These are phyloP conservation scores for Sporothrix euskadiensis DNA, from an alignment of 2,329 filamentous ascomycete genomes.

Conservation along the genomic window DNA sequence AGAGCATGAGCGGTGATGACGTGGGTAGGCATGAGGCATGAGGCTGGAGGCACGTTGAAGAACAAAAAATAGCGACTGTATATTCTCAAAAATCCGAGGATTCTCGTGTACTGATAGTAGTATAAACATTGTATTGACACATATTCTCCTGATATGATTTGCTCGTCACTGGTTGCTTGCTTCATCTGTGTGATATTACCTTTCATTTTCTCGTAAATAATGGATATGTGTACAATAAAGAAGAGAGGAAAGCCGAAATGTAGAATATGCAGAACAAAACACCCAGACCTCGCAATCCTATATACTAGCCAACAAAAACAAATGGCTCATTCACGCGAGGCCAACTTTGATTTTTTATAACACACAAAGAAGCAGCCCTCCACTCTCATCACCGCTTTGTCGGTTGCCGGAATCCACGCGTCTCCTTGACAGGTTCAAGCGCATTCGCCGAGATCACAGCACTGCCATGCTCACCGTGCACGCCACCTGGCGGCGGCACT, in stretches of 20 bases:
- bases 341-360: background rate
- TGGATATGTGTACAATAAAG: slow-evolving; percentile 23
- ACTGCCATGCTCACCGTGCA: slow-evolving; percentile 12
- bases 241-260: slow-evolving; percentile 13
- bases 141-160: background rate
- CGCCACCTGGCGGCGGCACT: slow-evolving; percentile 22
- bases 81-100: slow-evolving; percentile 11
- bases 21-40: too few relatives aligned
- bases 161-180: background rate
- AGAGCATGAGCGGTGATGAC: background rate
- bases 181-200: background rate
- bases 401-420: slow-evolving; percentile 55
- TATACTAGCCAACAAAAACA: background rate
- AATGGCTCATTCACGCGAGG: background rate
- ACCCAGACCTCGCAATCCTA: background rate
- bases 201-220: slow-evolving; percentile 12
- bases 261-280: background rate
- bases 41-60: background rate
- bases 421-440: slow-evolving; percentile 34
- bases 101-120: slow-evolving; percentile 15
- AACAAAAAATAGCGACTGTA: slow-evolving; percentile 17
- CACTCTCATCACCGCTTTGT: slow-evolving; percentile 36
- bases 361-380: background rate
- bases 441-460: slow-evolving; percentile 17
- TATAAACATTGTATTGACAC: slow-evolving; percentile 1